Evolutionary conservation across 2,329 filamentous ascomycete genomes (phyloP).

Genomic region (Aspergillus sp.): DNA sequence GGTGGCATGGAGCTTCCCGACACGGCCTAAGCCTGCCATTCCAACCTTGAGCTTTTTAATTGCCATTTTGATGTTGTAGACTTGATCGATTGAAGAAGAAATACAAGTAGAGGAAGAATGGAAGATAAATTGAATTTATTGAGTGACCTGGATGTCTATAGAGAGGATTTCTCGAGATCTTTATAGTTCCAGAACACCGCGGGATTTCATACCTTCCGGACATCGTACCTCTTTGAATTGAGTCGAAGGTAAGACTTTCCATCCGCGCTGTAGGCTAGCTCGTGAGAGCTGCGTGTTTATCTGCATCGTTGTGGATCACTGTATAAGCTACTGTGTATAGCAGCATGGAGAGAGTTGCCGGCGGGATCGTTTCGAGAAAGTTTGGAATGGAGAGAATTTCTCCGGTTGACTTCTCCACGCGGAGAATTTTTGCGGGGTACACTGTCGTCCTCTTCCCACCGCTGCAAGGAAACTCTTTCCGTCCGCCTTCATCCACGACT

Average conservation of each 20-base stretch:
- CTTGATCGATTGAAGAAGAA: background rate
- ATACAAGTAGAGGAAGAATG: background rate
- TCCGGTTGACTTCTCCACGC: no score
- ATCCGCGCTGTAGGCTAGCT: background rate
- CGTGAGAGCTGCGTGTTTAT: no score
- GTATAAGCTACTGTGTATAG: no score
- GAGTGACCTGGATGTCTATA: background rate
- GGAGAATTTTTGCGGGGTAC: no score
- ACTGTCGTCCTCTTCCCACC: background rate
- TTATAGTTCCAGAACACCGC: background rate
- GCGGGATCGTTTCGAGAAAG: no score
- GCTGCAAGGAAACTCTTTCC: constrained; percentile 16
- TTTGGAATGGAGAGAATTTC: no score
- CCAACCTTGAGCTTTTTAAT: constrained; percentile 32
- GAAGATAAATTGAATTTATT: background rate
- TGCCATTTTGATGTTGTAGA: constrained; percentile 9
- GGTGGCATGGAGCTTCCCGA: constrained; percentile 42
- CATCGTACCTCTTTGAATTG: constrained; percentile 1
- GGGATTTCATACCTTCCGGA: background rate
- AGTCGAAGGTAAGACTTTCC: background rate
- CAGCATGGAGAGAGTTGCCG: no score
- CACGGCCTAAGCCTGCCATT: constrained; percentile 40
- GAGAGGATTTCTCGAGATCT: constrained; percentile 2
- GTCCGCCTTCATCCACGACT: background rate
- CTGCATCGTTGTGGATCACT: no score